Conservation (phyloP, 805 yeast species). For the Pichia exigua region DNA sequence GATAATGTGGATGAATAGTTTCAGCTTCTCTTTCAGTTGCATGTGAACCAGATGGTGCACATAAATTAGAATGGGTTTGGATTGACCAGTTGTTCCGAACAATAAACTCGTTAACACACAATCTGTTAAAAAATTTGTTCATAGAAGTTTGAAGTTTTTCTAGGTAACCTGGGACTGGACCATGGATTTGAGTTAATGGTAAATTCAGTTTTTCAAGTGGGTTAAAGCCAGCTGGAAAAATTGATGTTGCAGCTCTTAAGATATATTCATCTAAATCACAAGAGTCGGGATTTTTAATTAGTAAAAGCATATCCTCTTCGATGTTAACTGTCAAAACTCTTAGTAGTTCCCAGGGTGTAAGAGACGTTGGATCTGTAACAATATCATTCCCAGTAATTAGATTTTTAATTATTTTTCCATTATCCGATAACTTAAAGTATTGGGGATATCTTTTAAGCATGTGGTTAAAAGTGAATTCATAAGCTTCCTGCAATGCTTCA, state of each 20-base stretch:
- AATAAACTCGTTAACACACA: conserved; percentile 47
- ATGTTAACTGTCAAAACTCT: conserved; percentile 25
- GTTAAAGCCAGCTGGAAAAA: conserved; percentile 69
- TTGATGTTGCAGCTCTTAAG: conserved; percentile 47
- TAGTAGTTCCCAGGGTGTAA: conserved; percentile 13
- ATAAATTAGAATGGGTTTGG: conserved; percentile 50
- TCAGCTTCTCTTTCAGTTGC: conserved; percentile 29
- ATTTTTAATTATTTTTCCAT: conserved; percentile 27
- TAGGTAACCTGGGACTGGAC: conserved; percentile 64
- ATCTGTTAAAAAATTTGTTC: conserved; percentile 56
- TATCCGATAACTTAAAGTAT: conserved; percentile 31
- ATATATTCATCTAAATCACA: conserved; percentile 45
- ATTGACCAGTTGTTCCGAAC: conserved; percentile 65
- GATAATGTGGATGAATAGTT: conserved; percentile 28
- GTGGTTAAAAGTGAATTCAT: conserved; percentile 21
- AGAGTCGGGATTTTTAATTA: conserved; percentile 35
- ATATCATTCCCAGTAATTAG: conserved; percentile 33
- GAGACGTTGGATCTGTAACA: conserved; percentile 23
- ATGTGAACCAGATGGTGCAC: conserved; percentile 39
- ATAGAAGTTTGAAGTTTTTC: conserved; percentile 50
- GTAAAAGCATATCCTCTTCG: conserved; percentile 58
- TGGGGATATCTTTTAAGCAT: conserved; percentile 45
- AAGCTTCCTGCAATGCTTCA: conserved; percentile 36
- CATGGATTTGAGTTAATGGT: conserved; percentile 55
- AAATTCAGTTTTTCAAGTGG: conserved; percentile 46